phyloP scores from a whole-genome alignment of 345 rosid genomes.

The Camelina sativa region DNA sequence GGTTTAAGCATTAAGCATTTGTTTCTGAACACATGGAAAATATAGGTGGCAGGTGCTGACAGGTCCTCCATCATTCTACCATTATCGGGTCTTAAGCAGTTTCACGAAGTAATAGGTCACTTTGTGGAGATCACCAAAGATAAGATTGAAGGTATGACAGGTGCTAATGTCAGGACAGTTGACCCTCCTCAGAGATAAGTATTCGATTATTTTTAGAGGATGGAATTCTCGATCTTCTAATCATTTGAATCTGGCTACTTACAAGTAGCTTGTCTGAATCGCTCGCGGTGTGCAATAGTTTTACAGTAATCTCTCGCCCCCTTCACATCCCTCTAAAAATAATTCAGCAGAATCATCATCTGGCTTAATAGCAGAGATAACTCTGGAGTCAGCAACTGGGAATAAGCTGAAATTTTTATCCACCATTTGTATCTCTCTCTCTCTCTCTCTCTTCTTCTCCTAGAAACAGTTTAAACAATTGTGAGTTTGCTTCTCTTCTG shows the following conservation, averaged over 20 bases:
- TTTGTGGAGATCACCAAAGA: slow-evolving; percentile 97
- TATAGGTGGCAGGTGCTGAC: slow-evolving; percentile 93
- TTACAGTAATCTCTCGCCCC: slow-evolving; percentile 44
- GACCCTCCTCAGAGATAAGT: slow-evolving; percentile 92
- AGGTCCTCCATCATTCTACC: slow-evolving; percentile 97
- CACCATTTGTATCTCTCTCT: slow-evolving; percentile 36
- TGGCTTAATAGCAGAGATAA: slow-evolving; percentile 45
- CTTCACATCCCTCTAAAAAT: slow-evolving; percentile 52
- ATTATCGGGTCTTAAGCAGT: slow-evolving; percentile 87
- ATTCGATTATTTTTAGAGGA: slow-evolving; percentile 34
- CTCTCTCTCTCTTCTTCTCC: slow-evolving; percentile 9
- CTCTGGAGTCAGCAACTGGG: slow-evolving; percentile 43
- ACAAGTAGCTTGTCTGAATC: slow-evolving; percentile 45
- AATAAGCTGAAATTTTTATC: slow-evolving; percentile 43
- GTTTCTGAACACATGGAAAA: background rate
- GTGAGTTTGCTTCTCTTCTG: slow-evolving; percentile 13
- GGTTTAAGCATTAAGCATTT: slow-evolving; percentile 13
- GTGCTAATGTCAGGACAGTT: slow-evolving; percentile 86
- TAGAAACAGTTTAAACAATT: slow-evolving; percentile 12
- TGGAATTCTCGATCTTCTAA: slow-evolving; percentile 42
- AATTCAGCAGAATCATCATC: slow-evolving; percentile 50
- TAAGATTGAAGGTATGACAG: slow-evolving; percentile 82
- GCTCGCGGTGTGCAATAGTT: slow-evolving; percentile 52
- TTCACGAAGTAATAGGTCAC: slow-evolving; percentile 90
- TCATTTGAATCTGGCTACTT: slow-evolving; percentile 42